A percentile compares a stretch with the other conserved stretches of the same genome.
phyloP scores from a whole-genome alignment of 2,329 filamentous ascomycete genomes.

The Phialophora chinensis region DNA sequence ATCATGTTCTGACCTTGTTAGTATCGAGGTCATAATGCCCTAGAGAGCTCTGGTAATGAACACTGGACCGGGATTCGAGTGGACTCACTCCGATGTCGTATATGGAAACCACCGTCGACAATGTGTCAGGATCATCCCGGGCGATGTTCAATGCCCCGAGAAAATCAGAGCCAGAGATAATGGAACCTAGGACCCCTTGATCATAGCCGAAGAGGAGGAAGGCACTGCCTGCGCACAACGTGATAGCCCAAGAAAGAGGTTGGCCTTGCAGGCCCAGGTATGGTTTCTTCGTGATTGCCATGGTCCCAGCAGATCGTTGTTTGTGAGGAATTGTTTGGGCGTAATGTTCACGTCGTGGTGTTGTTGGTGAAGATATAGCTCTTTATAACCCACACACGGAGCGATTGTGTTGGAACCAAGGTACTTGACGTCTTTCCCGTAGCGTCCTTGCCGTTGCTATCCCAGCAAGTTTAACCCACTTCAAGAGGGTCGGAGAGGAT shows the following conservation, averaged over 20 bases:
- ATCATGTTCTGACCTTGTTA: background rate
- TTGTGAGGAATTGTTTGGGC: background rate
- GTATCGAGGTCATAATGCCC: background rate
- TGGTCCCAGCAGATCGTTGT: background rate
- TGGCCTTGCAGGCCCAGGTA: conserved; percentile 8
- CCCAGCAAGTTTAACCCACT: too few relatives aligned
- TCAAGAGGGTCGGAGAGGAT: too few relatives aligned
- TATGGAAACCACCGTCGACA: conserved; percentile 1
- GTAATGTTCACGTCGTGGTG: background rate
- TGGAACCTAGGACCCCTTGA: background rate
- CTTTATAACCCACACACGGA: too few relatives aligned
- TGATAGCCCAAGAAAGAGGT: conserved; percentile 12
- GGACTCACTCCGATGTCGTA: background rate
- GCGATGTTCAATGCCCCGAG: background rate
- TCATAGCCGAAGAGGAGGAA: conserved; percentile 12
- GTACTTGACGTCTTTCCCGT: too few relatives aligned
- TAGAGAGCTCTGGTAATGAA: background rate
- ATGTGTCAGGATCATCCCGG: background rate
- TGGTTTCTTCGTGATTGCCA: background rate
- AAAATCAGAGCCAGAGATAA: background rate
- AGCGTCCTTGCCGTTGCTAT: too few relatives aligned
- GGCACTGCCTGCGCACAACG: conserved; percentile 7
- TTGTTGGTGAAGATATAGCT: background rate
- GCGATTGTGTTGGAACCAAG: too few relatives aligned
- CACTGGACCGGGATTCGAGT: too few relatives aligned